Base-by-base conservation (phyloP, 148 eudicot species). In the Spergularia marina region DNA sequence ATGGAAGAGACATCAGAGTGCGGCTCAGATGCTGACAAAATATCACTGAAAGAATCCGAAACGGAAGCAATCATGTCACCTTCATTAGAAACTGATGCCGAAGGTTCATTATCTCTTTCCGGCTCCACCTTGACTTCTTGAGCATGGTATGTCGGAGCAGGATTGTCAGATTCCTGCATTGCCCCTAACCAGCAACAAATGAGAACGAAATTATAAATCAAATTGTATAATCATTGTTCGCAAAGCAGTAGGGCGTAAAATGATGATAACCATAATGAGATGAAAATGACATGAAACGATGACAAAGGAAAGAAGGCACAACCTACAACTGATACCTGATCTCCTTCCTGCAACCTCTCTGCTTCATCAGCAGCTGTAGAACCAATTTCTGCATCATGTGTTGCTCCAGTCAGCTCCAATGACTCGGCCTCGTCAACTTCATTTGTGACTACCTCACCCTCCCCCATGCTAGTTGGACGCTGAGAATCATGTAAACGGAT, bases 261-360 rank as follows among this genome's bases (percentile, higher is more conserved):
- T 23, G 58, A 59, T n/a, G 70, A 30, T 56, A n/a, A 78, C 18
- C 4, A 68, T 57, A 13, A 70, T 30, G 2, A 54, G 59, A 56
- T 18, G 53, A 15, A 21, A 74, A 74, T 53, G 64, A 66, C 7
- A 51, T 47, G 47, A 13, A 1, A 47, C 21, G 12, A 67, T 30
- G 4, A 17, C 68, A 30, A 73, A 73, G 63, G 53, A 85, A 80
- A 77, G 88, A 73, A 76, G 88, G 91, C 81, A 92, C 90, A 91
- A 89, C 97, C 97, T 95, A 90, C 76, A 81, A 84, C 83, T 74
- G 90, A 81, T 89, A 90, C 96, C 96, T 90, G 94, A 83, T 85
- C 90, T 78, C 82, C 90, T 81, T 75, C 83, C 58, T 71, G 77
- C 30, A 16, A 9, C 41, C 41, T 61, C 67, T 78, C 79, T 49